Evolutionary conservation across 768 basidiomycete genomes (phyloP).

Genomic region (Naganishia onofrii): DNA sequence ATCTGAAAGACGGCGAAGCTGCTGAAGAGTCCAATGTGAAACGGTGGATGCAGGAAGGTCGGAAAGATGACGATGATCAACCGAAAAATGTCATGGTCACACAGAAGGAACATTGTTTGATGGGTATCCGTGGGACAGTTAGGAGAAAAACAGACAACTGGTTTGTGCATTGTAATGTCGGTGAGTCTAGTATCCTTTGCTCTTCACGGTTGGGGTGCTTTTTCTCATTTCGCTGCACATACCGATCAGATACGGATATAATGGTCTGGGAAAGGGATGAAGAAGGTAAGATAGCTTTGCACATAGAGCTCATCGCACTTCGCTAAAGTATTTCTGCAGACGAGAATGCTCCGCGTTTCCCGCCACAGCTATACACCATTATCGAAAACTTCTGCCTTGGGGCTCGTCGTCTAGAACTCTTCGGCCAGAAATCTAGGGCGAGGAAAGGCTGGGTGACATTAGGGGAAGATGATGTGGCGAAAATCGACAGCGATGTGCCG

Average conservation of each 20-base stretch:
- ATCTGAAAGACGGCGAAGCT: background rate
- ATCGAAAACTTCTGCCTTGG: conserved; percentile 98
- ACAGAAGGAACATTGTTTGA: conserved; percentile 91
- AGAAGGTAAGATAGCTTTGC: background rate
- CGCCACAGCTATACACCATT: conserved; percentile 91
- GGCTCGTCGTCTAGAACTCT: conserved; percentile 82
- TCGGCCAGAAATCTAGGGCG: conserved; percentile 65
- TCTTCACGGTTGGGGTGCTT: conserved; percentile 23
- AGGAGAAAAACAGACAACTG: conserved; percentile 88
- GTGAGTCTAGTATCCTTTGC: conserved; percentile 55
- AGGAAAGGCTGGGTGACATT: conserved; percentile 92
- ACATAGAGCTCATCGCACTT: background rate
- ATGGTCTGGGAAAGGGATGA: conserved; percentile 80
- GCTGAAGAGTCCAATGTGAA: background rate
- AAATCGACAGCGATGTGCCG: conserved; percentile 11
- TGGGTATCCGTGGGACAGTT: conserved; percentile 96
- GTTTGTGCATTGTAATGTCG: conserved; percentile 98
- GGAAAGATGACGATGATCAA: conserved; percentile 41
- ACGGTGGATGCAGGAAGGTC: conserved; percentile 21
- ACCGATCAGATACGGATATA: conserved; percentile 77
- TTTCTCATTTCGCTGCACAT: background rate
- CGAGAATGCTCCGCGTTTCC: conserved; percentile 66
- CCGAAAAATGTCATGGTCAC: conserved; percentile 82
- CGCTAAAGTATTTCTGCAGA: conserved; percentile 2
- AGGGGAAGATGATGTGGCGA: conserved; percentile 27